Base-by-base conservation (phyloP, 768 basidiomycete species). In the Calocybe indica region DNA sequence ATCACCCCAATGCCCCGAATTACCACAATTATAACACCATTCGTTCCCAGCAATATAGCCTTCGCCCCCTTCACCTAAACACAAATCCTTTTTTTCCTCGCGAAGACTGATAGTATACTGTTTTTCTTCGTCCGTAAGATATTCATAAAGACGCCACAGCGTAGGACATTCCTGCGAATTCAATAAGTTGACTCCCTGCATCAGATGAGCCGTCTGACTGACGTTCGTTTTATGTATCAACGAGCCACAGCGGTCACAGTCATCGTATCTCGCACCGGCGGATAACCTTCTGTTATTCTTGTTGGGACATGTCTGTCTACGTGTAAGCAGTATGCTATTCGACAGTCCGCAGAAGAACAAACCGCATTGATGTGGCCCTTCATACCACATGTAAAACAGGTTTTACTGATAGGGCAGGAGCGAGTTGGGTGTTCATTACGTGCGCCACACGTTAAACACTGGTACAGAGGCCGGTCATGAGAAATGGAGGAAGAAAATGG, bases 11-110 rank as follows among this genome's bases (percentile, higher is more conserved):
- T 92, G 89, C 3, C 86, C 88, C 43, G 63, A 62, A 29, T 67
- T 67, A 37, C 85, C 89, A 53, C 89, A 92, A 54, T 86, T 87
- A 59, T 89, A 88, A 61, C 89, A 92, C 85, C 85, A 91, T 54
- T 79, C 71, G 57, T 88, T 86, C 32, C 65, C 62, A 5, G 77
- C 84, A 46, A 91, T 82, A 62, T 85, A 89, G 5, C 83, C 86
- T 61, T 90, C 89, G 7, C 88, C 85, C 10, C 89, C 88, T 47
- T 82, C 58, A 8, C 88, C 86, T 6, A 88, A 63, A 9, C 59
- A 57, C 5, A 82, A 58, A 3, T 66, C 59, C 37, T 69, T 74
- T 58, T 75, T 85, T 28, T 68, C 60, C 50, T 75, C 71, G 30
- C 87, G 79, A 13, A 50, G 55, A 12, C 60, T 57, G 2, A 84